Conservation (phyloP, 805 yeast species). For the Metschnikowia amazonensis region DNA sequence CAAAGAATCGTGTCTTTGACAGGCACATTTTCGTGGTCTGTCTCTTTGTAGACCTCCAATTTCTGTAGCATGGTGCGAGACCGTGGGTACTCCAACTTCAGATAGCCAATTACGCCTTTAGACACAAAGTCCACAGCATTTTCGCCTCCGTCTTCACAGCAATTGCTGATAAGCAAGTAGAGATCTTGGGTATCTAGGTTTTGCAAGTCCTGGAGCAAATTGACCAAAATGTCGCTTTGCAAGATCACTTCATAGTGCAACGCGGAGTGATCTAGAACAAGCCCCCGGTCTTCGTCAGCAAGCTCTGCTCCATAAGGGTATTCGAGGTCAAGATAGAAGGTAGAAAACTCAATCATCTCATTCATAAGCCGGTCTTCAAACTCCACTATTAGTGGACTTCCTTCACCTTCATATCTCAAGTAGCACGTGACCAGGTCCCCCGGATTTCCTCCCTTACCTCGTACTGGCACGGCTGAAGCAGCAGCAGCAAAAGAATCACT, state of each 20-base stretch:
- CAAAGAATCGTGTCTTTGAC: conserved; percentile 24
- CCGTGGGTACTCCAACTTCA: conserved; percentile 63
- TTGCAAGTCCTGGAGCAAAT: conserved; percentile 34
- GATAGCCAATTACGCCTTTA: conserved; percentile 67
- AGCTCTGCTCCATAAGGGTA: conserved; percentile 20
- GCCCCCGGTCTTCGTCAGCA: conserved; percentile 6
- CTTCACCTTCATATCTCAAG: conserved; percentile 37
- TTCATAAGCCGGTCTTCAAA: conserved; percentile 40
- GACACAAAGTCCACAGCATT: conserved; percentile 57
- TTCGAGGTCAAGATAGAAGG: conserved; percentile 31
- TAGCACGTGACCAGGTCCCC: conserved; percentile 31
- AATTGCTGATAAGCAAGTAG: conserved; percentile 29
- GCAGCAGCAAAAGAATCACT: conserved; percentile 34
- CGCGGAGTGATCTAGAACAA: conserved; percentile 27
- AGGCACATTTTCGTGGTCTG: conserved; percentile 11
- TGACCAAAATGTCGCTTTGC: conserved; percentile 36
- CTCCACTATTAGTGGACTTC: conserved; percentile 36
- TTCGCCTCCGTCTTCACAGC: neutral
- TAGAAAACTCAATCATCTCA: conserved; percentile 40
- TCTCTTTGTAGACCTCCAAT: conserved; percentile 36
- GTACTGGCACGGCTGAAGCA: conserved; percentile 21
- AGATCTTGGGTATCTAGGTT: conserved; percentile 36
- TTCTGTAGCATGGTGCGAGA: conserved; percentile 61
- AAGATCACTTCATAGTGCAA: conserved; percentile 36
- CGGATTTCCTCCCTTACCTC: neutral